A percentile compares a stretch with the other conserved stretches of the same genome.
Evolutionary conservation across 2,329 filamentous ascomycete species (phyloP).

Genomic region (Venturia pyrina): DNA sequence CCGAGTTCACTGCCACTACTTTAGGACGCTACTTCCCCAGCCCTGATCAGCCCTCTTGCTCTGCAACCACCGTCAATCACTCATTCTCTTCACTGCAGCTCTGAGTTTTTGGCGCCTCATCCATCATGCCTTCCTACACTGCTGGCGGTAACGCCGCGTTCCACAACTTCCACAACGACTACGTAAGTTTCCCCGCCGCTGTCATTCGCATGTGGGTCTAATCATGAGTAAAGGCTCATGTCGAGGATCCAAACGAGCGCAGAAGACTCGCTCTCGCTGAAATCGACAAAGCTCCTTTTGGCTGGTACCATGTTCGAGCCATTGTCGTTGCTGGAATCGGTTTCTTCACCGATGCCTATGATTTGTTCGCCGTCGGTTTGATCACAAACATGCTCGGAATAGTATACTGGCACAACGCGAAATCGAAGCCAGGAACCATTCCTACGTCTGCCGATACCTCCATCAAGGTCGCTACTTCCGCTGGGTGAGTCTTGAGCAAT

Average conservation of each 20-base stretch:
- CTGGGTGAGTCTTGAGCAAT: conserved; percentile 20
- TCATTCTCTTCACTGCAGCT: not conserved
- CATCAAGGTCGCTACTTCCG: conserved; percentile 77
- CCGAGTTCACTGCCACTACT: not conserved
- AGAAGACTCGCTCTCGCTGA: conserved; percentile 69
- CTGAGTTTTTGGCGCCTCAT: not conserved
- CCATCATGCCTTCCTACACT: conserved; percentile 13
- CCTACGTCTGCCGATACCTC: conserved; percentile 62
- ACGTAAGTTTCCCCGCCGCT: not conserved
- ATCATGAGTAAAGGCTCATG: conserved; percentile 24
- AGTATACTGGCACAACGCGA: conserved; percentile 50
- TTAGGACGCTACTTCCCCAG: not conserved
- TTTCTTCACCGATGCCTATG: conserved; percentile 80
- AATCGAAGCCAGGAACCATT: conserved; percentile 38
- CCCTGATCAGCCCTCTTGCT: too few species aligned
- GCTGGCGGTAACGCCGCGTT: conserved; percentile 20
- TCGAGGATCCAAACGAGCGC: conserved; percentile 65
- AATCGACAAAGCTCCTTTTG: conserved; percentile 72
- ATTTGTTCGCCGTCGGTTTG: conserved; percentile 59
- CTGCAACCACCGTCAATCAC: not conserved
- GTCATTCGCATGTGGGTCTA: not conserved
- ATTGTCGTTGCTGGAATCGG: conserved; percentile 71
- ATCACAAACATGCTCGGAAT: conserved; percentile 68
- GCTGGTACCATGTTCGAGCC: conserved; percentile 51
- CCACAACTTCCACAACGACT: conserved; percentile 19